Evolutionary conservation across 352 stramenopile genomes (phyloP), one percentile per base, ranked within the genome.

Genomic region (Globisporangium apiculatum): DNA sequence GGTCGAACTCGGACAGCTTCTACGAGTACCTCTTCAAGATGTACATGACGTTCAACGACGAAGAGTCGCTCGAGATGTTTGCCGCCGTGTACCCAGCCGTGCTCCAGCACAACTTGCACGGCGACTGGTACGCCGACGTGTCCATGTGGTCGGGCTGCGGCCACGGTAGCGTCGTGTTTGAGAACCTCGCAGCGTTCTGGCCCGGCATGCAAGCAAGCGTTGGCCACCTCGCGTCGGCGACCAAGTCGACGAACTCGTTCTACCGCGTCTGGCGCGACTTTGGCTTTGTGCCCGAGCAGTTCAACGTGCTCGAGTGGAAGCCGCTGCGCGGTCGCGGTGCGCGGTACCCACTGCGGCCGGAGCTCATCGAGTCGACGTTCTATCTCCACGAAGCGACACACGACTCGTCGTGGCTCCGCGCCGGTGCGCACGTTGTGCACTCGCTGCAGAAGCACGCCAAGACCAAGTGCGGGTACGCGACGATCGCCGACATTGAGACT

Each of bases 1-100:
- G 94, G 7, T 89, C 83, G 8, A 99, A 99, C 67, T 96, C 93
- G 5, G 97, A 99, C 72, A 98, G 87, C 46, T 99, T 99, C 63
- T 99, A 98, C 72, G 97, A 99, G 74, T 99, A 99, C 61, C 69
- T 98, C 14, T 66, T 98, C 50, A 99, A 99, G 70, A 96, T 97
- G 70, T 97, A 98, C 67, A 79, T 96, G 50, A 73, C 98, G 15
- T 98, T 98, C 69, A 86, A 87, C 51, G 94, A 99, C 53, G 75
- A 85, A 53, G 79, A 96, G 71, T 72, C 95, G 70, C 78, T 98
- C 71, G 88, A 81, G 24, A 98, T 98, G 91, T 97, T 93, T 46
- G 69, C 76, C 10, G 58, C 68, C 59, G 76, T 92, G 6, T 93
- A 93, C 55, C 67, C 75, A 6, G 65, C 76, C 5, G 82, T 95